These are phyloP conservation scores for Amanita fuliginea DNA, from an alignment of 768 basidiomycete species.

Conservation along the genomic window DNA sequence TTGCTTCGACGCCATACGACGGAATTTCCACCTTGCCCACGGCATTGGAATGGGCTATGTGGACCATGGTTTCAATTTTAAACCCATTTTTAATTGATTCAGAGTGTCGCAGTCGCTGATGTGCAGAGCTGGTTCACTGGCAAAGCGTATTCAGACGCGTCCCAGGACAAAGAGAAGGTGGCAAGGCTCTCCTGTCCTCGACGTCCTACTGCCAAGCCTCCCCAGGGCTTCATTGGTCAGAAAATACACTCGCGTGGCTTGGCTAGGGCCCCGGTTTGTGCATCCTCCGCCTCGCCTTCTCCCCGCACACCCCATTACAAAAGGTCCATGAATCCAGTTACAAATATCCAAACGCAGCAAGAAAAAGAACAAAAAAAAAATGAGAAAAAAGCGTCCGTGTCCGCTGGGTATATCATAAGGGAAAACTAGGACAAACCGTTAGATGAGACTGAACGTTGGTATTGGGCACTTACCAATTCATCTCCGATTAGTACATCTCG, in stretches of 20 bases:
- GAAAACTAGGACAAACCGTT: not conserved
- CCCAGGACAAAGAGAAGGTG: not conserved
- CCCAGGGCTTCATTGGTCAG: not conserved
- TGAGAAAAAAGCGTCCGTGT: not conserved
- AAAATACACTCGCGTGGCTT: not conserved
- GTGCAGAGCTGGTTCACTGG: not conserved
- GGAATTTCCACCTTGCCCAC: no score
- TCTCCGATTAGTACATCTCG: not conserved
- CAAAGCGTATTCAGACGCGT: not conserved
- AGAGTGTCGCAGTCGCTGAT: not conserved
- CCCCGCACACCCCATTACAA: not conserved
- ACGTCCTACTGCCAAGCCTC: not conserved
- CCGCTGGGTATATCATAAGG: not conserved
- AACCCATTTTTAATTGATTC: not conserved
- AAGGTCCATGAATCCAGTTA: not conserved
- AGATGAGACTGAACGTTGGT: not conserved
- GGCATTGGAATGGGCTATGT: no score
- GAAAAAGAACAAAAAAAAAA: not conserved
- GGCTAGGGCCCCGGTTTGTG: not conserved
- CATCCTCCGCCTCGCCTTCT: not conserved
- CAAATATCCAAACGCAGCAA: not conserved
- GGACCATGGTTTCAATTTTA: no score
- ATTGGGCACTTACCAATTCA: not conserved
- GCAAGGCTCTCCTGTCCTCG: not conserved
- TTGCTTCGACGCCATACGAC: no score